Base-by-base conservation (phyloP, 2,329 filamentous ascomycete genomes). In the Aureobasidium mangrovei region DNA sequence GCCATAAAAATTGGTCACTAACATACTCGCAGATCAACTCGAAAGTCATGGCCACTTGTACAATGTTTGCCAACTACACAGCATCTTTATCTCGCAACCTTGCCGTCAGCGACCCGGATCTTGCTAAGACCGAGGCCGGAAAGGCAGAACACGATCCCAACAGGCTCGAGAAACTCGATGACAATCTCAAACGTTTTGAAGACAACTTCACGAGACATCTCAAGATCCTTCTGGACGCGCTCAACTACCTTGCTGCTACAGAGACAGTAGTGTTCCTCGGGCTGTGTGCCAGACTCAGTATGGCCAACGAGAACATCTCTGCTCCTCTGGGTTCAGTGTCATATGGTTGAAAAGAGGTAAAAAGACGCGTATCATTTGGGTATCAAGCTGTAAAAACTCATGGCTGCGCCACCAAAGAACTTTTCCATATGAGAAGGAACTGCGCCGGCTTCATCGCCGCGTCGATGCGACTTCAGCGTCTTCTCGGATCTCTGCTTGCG, bases 161-260 rank as follows among this genome's bases (percentile, higher is more conserved):
- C 1, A 77, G 81, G 35, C 77, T 95, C 33, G 80, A 79, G 57
- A 90, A 91, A 64, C 77, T 97, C 53, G 86, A 88, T 58, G 91
- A 95, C 60, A 89, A 91, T 56, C 81, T 98, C 57, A 82, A 83
- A 65, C 90, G 91, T 71, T 97, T 94, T 74, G 93, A 98, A 69
- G 83, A 85, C 60, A 94, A 95, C 66, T 98, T 98, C 67, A 87
- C 86, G 55, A 77, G 90, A 44, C 91, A 97, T 70, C 72, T 98
- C 63, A 91, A 95, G 73, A 95, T 97, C 61, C 71, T 98, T 63
- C 82, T 97, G 36, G 93, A 97, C 67, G 91, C 89, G 57, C 77
- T 98, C 59, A 97, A 98, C 63, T 95, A 97, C 70, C 94, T 96
- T 63, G 93, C 93, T 2, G 93, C 93, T 0, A 97, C 93, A 0